Evolutionary conservation across 805 yeast genomes (phyloP), one percentile per base, ranked within the genome.

Genomic region (Wickerhamomyces kurtzmanii): DNA sequence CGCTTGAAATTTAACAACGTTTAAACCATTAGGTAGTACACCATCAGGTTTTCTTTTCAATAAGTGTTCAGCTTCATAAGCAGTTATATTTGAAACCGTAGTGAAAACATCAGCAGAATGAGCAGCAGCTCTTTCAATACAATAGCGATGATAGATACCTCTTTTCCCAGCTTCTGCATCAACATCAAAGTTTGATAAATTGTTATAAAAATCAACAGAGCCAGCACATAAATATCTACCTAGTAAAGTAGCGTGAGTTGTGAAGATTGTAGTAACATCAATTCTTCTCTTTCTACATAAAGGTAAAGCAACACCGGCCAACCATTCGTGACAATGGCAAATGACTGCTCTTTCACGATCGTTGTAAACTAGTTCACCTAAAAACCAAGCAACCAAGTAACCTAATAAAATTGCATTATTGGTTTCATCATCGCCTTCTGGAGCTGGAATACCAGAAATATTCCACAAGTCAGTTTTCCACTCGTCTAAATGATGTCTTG

Each of bases 101-200:
- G 98, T 89, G 61, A 89, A 89, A 14, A 89, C 98, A 53, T 89
- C 98, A 6, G 94, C 85, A 10, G 91, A 69, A 52, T 89, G 97
- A 12, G 96, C 86, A 11, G 96, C 96, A 6, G 94, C 87, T 34
- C 98, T 71, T 61, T 89, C 98, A 39, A 89, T 81, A 57, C 98
- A 89, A 55, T 89, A 91, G 38, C 98, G 71, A 54, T 89, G 98
- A 57, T 89, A 89, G 43, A 89, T 89, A 31, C 98, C 98, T 42
- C 97, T 68, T 57, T 85, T 87, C 13, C 98, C 98, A 9, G 97
- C 97, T 57, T 89, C 98, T 19, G 89, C 86, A 54, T 89, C 98
- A 27, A 89, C 97, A 46, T 89, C 97, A 49, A 91, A 87, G 39
- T 69, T 58, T 36, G 80, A 80, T 47, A 89, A 65, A 51, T 87